Evolutionary conservation across 305 asterid genomes (phyloP), one percentile per base, ranked within the genome.

Genomic region (Fraxinus sp.): DNA sequence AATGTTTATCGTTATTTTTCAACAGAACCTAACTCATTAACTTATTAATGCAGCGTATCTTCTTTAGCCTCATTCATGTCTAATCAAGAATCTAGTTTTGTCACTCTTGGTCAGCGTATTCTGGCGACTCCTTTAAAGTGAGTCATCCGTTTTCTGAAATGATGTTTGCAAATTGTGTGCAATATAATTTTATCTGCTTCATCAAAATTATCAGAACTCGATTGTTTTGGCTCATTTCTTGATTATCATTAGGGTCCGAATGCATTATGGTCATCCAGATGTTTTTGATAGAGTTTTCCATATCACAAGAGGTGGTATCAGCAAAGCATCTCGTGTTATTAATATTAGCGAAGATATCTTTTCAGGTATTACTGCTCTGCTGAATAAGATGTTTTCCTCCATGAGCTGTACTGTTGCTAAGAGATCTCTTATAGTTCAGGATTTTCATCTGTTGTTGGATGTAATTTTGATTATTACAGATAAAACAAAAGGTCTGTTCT

Each of bases 241-340:
- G 59, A 84, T 84, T n/a, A 77, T 88, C 66, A 46, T 86, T 84
- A 96, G 98, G 94, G 97, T 94, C 64, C 99, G 99, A 84, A 96
- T 96, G 99, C 99, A 96, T 90, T 96, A 96, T 88, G 99, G 99
- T 62, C 99, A 96, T 89, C 98, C 99, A 43, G 99, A 96, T 87
- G 98, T 96, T 76, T 96, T 96, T 87, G 99, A 96, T 88, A 94
- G 99, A 89, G 84, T 96, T 83, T 96, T 96, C 87, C 99, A 96
- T 84, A 86, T 96, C 84, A 96, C 98, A 81, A 92, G 99, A 83
- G 99, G 99, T 87, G 99, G 98, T 81, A 94, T 96, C 89, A 94
- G 99, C 90, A 96, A 96, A 85, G 94, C 99, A 36, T 96, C 99
- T 81, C 99, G 98, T 80, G 92, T 96, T 62, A 94, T 96, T 82